These are phyloP conservation scores for Chytriomyces sp. DNA, from an alignment of 192 early-diverging fungal species.

Conservation along the genomic window DNA sequence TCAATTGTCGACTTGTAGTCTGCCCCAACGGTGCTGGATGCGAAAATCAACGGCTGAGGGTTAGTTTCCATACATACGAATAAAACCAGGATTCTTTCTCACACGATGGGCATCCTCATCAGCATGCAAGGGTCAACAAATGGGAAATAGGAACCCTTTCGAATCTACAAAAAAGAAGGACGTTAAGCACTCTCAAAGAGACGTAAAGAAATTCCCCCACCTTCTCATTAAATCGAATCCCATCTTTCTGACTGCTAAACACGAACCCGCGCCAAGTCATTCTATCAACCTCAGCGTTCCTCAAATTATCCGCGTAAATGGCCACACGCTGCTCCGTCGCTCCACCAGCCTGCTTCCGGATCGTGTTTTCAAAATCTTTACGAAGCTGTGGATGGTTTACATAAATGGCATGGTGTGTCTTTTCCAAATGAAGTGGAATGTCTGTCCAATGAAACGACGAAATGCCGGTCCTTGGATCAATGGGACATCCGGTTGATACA, in stretches of 20 bases:
- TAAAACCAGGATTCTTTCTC: not conserved
- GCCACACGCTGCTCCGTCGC: constrained; percentile 22
- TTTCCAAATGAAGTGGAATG: constrained; percentile 34
- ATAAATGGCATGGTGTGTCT: constrained; percentile 30
- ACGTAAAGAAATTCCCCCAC: not conserved
- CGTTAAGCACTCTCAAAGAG: not conserved
- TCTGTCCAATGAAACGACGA: constrained; percentile 32
- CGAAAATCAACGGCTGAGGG: not conserved
- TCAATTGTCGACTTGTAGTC: constrained; percentile 32
- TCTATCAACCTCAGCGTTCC: constrained; percentile 19
- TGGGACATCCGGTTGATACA: constrained; percentile 34
- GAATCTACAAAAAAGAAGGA: constrained; percentile 8
- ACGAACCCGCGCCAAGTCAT: constrained; percentile 35
- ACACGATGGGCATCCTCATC: constrained; percentile 32
- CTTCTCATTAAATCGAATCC: constrained; percentile 31
- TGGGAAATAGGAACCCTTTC: constrained; percentile 34
- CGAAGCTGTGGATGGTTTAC: constrained; percentile 17
- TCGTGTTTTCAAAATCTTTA: constrained; percentile 25
- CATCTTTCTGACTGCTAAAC: constrained; percentile 2
- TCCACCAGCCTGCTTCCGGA: constrained; percentile 28
- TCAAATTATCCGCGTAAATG: constrained; percentile 26
- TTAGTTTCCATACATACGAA: not conserved
- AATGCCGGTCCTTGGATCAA: constrained; percentile 22
- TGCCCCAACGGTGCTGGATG: constrained; percentile 1
- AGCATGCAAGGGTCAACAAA: constrained; percentile 12